Conservation (phyloP, 106 monocot genomes). For the Narthecium ossifragum region DNA sequence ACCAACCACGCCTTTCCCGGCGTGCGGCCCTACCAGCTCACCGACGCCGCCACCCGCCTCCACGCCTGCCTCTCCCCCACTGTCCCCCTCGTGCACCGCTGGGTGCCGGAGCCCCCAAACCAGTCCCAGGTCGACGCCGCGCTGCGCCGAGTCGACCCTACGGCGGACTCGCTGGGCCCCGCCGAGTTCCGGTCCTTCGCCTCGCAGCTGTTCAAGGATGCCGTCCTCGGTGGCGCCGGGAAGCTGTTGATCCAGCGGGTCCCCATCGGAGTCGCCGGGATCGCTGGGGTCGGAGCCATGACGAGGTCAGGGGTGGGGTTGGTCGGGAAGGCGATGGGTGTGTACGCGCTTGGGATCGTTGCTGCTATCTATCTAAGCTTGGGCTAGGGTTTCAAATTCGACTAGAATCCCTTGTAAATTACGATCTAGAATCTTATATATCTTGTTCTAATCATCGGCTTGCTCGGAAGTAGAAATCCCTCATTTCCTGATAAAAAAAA, state of each 20-base stretch:
- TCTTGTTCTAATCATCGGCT: neutral
- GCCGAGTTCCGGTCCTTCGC: constrained; percentile 40
- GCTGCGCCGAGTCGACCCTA: neutral
- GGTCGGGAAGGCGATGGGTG: constrained; percentile 33
- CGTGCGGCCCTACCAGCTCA: constrained; percentile 38
- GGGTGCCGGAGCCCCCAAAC: constrained; percentile 23
- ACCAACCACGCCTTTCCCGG: constrained; percentile 35
- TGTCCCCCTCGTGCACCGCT: constrained; percentile 21
- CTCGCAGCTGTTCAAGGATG: constrained; percentile 32
- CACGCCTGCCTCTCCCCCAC: constrained; percentile 10
- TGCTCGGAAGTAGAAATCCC: neutral
- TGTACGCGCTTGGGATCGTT: constrained; percentile 41
- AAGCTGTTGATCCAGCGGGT: constrained; percentile 13
- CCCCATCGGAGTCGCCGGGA: constrained; percentile 30
- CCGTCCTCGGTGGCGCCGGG: constrained; percentile 22
- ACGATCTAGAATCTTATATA: neutral
- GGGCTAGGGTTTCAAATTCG: constrained; percentile 1
- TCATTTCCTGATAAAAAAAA: neutral
- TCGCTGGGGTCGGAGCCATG: constrained; percentile 32
- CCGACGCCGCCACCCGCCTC: constrained; percentile 24
- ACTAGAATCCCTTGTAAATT: neutral
- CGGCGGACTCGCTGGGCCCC: constrained; percentile 5
- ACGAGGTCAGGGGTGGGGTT: constrained; percentile 16
- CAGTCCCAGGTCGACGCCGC: constrained; percentile 29
- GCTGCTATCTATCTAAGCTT: constrained; percentile 40